phyloP scores from a whole-genome alignment of 208 protist genomes.

The Leishmania guyanensis region DNA sequence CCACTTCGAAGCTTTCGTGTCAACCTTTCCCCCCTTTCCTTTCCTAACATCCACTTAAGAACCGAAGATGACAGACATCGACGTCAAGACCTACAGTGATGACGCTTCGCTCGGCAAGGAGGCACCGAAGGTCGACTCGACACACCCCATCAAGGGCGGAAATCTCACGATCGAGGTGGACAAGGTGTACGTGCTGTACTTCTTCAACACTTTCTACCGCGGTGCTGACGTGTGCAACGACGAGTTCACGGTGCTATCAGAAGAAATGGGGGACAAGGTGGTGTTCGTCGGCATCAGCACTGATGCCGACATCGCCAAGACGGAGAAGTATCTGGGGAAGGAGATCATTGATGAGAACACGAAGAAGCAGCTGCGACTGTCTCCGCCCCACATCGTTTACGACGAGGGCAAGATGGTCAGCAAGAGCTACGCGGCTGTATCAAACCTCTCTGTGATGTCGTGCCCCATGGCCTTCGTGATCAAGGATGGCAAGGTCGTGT shows the following conservation, averaged over 20 bases:
- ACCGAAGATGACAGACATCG: conserved; percentile 76
- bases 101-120: conserved; percentile 72
- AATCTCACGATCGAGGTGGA: conserved; percentile 47
- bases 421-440: conserved; percentile 74
- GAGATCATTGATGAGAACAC: conserved; percentile 91
- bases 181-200: conserved; percentile 89
- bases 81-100: conserved; percentile 89
- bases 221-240: conserved; percentile 89
- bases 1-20: neutral
- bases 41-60: neutral
- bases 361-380: conserved; percentile 82
- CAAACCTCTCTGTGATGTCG: conserved; percentile 87
- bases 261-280: conserved; percentile 74
- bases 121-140: conserved; percentile 59
- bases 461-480: conserved; percentile 92
- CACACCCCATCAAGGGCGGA: conserved; percentile 81
- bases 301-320: conserved; percentile 87
- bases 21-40: neutral
- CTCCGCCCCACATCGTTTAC: conserved; percentile 75
- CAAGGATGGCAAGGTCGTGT: conserved; percentile 80
- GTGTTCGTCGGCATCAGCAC: conserved; percentile 89
- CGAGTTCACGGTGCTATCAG: conserved; percentile 85
- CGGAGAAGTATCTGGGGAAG: conserved; percentile 91
- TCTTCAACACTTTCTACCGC: conserved; percentile 93
- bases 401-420: conserved; percentile 85